These are phyloP conservation scores for Xylariaceae sp. DNA, from an alignment of 2,329 filamentous ascomycete species.

Conservation along the genomic window DNA sequence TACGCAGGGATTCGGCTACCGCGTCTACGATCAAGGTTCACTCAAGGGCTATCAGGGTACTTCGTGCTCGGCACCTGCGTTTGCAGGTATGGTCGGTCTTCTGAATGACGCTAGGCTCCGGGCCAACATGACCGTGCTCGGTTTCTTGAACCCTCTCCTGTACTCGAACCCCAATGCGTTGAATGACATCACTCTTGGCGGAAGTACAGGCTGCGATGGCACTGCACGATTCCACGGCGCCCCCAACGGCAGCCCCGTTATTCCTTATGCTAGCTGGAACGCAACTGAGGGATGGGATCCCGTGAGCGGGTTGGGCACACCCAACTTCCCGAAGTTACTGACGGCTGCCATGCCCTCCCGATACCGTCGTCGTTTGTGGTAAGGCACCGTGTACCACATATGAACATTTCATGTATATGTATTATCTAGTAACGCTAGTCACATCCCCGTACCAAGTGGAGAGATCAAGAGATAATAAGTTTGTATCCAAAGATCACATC, in stretches of 20 bases:
- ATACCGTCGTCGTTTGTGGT: too few relatives aligned
- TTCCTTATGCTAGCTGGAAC: conserved; percentile 16
- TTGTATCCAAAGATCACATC: too few relatives aligned
- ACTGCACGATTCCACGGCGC: conserved; percentile 17
- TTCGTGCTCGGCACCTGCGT: conserved; percentile 47
- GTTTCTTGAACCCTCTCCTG: conserved; percentile 47
- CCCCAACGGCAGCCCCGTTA: conserved; percentile 17
- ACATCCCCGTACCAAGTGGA: too few relatives aligned
- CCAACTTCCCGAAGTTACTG: conserved; percentile 18
- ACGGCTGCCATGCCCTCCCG: conserved; percentile 10
- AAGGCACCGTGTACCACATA: too few relatives aligned
- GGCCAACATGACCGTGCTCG: conserved; percentile 37
- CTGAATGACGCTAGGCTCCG: conserved; percentile 51
- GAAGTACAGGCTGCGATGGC: conserved; percentile 20
- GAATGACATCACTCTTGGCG: conserved; percentile 29
- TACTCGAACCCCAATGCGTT: conserved; percentile 28
- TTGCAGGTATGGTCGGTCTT: conserved; percentile 51
- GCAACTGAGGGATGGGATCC: conserved; percentile 31
- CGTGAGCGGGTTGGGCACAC: conserved; percentile 29
- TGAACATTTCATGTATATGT: too few relatives aligned
- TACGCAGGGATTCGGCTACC: conserved; percentile 38
- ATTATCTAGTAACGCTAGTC: too few relatives aligned
- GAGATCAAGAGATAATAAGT: too few relatives aligned
- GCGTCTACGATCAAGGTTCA: conserved; percentile 34
- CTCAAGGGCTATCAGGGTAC: conserved; percentile 23